A percentile compares a stretch with the other conserved stretches of the same genome.
These are phyloP conservation scores for Laguncularia racemosa DNA, from an alignment of 345 rosid genomes.

Conservation along the genomic window DNA sequence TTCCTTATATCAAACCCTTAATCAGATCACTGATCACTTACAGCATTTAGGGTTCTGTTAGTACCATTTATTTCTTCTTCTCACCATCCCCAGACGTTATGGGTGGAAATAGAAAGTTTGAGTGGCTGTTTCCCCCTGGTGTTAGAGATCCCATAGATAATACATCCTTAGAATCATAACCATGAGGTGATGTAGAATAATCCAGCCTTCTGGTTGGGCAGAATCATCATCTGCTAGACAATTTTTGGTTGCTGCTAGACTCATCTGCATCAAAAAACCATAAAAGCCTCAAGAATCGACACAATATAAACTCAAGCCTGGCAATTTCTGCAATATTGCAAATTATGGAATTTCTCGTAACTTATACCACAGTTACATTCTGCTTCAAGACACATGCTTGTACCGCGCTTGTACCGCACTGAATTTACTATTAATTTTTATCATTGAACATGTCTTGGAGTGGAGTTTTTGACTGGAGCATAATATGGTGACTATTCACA, in stretches of 20 bases:
- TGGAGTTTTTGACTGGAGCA: too few relatives aligned
- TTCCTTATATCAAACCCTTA: conserved; percentile 70
- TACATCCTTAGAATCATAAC: conserved; percentile 66
- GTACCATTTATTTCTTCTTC: conserved; percentile 61
- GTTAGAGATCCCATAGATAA: conserved; percentile 50
- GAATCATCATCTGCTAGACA: conserved; percentile 42
- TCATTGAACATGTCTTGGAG: too few relatives aligned
- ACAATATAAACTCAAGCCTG: background rate
- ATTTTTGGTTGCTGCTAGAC: conserved; percentile 72
- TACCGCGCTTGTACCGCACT: too few relatives aligned
- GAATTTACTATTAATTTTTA: too few relatives aligned
- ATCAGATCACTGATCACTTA: conserved; percentile 47
- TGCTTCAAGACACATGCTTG: too few relatives aligned
- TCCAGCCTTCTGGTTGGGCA: conserved; percentile 48
- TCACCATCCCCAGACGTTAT: conserved; percentile 34
- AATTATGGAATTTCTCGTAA: background rate
- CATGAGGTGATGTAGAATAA: conserved; percentile 43
- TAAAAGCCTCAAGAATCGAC: background rate
- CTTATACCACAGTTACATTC: too few relatives aligned
- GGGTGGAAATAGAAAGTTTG: conserved; percentile 25
- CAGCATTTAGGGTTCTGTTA: conserved; percentile 43
- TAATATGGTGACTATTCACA: too few relatives aligned
- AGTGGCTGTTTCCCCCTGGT: conserved; percentile 51
- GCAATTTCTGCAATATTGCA: background rate
- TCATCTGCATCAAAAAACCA: conserved; percentile 38